phyloP scores from a whole-genome alignment of 768 basidiomycete genomes.

The Agrocybe pediades region DNA sequence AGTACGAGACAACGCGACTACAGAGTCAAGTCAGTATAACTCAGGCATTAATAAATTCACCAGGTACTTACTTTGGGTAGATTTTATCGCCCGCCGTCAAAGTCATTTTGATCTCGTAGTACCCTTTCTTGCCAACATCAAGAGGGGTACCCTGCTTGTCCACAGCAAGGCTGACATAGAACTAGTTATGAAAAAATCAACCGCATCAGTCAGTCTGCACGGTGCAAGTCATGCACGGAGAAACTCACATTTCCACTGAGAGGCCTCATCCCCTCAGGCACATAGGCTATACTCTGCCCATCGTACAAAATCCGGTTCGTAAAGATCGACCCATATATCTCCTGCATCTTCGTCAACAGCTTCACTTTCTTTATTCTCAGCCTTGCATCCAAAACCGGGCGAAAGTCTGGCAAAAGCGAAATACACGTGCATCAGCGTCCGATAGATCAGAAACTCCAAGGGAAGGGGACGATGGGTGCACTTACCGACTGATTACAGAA shows the following conservation, averaged over 20 bases:
- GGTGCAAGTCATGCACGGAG: no score
- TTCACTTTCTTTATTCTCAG: slow-evolving; percentile 10
- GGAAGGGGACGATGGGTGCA: neutral
- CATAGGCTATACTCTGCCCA: slow-evolving; percentile 42
- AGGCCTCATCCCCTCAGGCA: slow-evolving; percentile 18
- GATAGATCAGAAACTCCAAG: neutral
- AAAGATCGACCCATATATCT: slow-evolving; percentile 25
- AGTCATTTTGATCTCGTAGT: slow-evolving; percentile 30
- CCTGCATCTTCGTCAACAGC: slow-evolving; percentile 43
- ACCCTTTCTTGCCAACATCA: slow-evolving; percentile 23
- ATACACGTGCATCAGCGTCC: no score
- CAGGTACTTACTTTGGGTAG: slow-evolving; percentile 37
- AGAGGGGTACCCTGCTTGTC: neutral
- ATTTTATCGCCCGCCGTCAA: slow-evolving; percentile 40
- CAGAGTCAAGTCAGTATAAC: neutral
- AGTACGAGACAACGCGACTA: slow-evolving; percentile 20
- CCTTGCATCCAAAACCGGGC: neutral
- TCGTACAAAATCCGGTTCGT: slow-evolving; percentile 51
- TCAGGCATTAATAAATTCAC: neutral
- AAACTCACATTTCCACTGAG: neutral
- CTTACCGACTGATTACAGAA: slow-evolving; percentile 16
- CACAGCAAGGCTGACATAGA: slow-evolving; percentile 5
- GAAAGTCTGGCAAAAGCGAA: slow-evolving; percentile 8
- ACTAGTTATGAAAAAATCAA: neutral
- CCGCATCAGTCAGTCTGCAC: no score